Base-by-base conservation (phyloP, 768 basidiomycete species). In the Nevesoporus exiguus region DNA sequence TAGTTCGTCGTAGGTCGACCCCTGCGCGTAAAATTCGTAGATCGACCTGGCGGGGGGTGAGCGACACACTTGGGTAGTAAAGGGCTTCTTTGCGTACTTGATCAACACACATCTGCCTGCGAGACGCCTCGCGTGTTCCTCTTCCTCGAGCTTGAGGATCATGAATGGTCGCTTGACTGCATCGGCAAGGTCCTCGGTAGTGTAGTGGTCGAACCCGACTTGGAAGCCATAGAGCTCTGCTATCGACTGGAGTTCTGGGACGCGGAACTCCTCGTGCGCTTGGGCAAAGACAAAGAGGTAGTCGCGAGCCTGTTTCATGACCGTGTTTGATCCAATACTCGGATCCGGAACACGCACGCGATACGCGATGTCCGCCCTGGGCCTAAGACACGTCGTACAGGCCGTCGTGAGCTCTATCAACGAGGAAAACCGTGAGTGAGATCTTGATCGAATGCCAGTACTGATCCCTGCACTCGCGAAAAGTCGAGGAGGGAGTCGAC, bases 251-350 rank as follows among this genome's bases (percentile, higher is more conserved):
- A 97, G 79, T 66, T 94, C 92, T 31, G 93, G 93, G 13, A 95
- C 68, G 24, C 94, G 78, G 66, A 96, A 96, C 33, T 90, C 86
- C 33, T 80, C 76, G 66, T 96, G 91, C 6, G 77, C 80, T 69
- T 90, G 90, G 2, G 91, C 90, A 70, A 93, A 90, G 41, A 87
- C 78, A 49, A 95, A 71, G 51, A 93, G 77, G 59, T 82, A 85
- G 41, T 72, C 65, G 49, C 43, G 50, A 27, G 52, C n/a, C n/a
- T n/a, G 51, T 49, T 58, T 43, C 68, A 69, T 67, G 14, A 24
- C 15, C 17, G 15, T 5, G 11, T 21, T 43, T 43, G 41, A 43
- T 43, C 41, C 21, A 22, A 40, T 33, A 14, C 19, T 13, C 39
- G 39, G 39, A 40, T 46, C 30, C 25, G 33, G 19, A 15, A 34